A percentile compares a stretch with the other conserved stretches of the same genome.
These are phyloP conservation scores for Saccharomycodes ludwigii DNA, from an alignment of 805 yeast species.

Conservation along the genomic window DNA sequence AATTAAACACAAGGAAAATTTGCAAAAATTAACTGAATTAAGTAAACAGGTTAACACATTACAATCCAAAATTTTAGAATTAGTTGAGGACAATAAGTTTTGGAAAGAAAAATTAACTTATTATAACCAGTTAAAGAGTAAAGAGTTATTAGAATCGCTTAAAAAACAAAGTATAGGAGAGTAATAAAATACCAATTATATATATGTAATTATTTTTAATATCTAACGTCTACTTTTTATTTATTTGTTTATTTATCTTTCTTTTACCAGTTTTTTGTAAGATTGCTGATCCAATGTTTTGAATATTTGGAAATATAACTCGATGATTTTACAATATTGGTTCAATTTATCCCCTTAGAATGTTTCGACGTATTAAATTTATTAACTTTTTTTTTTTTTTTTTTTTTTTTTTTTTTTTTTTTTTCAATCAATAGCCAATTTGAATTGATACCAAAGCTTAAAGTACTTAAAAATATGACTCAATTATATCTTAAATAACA, in stretches of 20 bases:
- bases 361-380: too few relatives aligned
- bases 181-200: constrained; percentile 1
- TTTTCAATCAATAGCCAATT: too few relatives aligned
- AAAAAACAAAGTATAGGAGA: constrained; percentile 11
- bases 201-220: constrained; percentile 2
- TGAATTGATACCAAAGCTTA: too few relatives aligned
- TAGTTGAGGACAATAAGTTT: constrained; percentile 18
- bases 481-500: too few relatives aligned
- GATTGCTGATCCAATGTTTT: too few relatives aligned
- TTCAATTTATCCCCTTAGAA: neutral
- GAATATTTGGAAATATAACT: too few relatives aligned
- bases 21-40: constrained; percentile 11
- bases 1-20: constrained; percentile 15
- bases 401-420: too few relatives aligned
- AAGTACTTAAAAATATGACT: too few relatives aligned
- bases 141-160: constrained; percentile 16
- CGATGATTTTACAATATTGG: neutral
- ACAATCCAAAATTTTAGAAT: constrained; percentile 12
- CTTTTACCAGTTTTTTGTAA: too few relatives aligned
- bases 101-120: constrained; percentile 18
- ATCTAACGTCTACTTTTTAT: neutral
- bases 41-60: constrained; percentile 13
- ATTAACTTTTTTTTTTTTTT: too few relatives aligned
- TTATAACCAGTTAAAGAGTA: constrained; percentile 18
- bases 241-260: neutral